Percentiles rank a stretch among this genome's conserved stretches.
These are phyloP conservation scores for Paramecium tetraurelia DNA, from an alignment of 73 alveolate species.

Conservation along the genomic window DNA sequence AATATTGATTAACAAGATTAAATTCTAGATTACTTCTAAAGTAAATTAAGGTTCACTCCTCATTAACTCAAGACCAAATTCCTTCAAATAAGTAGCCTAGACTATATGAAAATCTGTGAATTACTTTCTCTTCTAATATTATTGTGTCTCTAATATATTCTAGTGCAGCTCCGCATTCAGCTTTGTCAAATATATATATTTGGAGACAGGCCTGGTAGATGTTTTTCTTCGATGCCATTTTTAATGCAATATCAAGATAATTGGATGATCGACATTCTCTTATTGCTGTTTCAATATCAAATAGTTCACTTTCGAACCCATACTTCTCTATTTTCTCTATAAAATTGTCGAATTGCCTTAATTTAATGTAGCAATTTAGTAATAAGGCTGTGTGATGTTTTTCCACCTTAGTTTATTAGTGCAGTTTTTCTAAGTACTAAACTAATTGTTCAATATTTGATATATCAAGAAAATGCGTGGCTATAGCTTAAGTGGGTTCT, in stretches of 20 bases:
- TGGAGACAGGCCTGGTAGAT: constrained; percentile 67
- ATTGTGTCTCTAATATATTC: constrained; percentile 66
- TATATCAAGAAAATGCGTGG: constrained; percentile 79
- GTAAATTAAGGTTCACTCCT: constrained; percentile 57
- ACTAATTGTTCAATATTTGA: constrained; percentile 77
- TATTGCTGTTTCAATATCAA: constrained; percentile 95
- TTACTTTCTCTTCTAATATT: constrained; percentile 27
- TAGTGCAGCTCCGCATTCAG: constrained; percentile 66
- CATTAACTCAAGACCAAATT: constrained; percentile 64
- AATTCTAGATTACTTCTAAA: constrained; percentile 49
- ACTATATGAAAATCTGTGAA: neutral
- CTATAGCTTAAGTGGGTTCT: constrained; percentile 87
- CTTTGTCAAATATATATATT: constrained; percentile 60
- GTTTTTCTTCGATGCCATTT: constrained; percentile 69
- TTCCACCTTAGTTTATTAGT: constrained; percentile 61
- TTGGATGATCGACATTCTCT: constrained; percentile 82
- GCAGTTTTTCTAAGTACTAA: constrained; percentile 76
- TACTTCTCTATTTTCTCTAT: constrained; percentile 70
- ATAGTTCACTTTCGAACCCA: constrained; percentile 78
- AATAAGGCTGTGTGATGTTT: constrained; percentile 91
- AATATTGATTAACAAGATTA: constrained; percentile 37
- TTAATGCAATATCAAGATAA: constrained; percentile 74
- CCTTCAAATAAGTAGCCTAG: constrained; percentile 52
- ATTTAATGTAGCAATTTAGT: constrained; percentile 86
- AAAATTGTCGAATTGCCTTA: constrained; percentile 78